Percentiles rank a stretch among this genome's conserved stretches.
Conservation (phyloP, 2,329 filamentous ascomycete species). For the Aspergillus clavatus region DNA sequence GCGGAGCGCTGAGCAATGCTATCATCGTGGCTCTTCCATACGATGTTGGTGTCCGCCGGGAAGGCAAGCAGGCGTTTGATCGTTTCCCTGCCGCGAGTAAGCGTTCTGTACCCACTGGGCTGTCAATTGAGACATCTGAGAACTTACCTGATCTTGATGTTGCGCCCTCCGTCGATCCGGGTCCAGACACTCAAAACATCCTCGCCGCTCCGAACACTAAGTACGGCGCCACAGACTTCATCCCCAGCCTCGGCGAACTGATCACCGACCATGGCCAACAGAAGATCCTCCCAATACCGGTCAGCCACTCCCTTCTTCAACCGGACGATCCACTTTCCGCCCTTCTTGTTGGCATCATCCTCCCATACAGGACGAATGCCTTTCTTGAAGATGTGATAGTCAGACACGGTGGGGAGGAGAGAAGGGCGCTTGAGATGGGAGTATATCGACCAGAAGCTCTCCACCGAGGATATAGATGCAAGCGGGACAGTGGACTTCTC, state of each 20-base stretch:
- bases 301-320: conserved; percentile 97
- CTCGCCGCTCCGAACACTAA: conserved; percentile 91
- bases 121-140: not conserved
- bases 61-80: conserved; percentile 87
- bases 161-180: conserved; percentile 83
- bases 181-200: conserved; percentile 99
- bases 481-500: conserved; percentile 92
- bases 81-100: conserved; percentile 62
- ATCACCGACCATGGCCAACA: conserved; percentile 86
- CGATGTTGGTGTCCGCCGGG: conserved; percentile 80
- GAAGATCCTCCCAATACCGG: conserved; percentile 91
- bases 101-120: conserved; percentile 19
- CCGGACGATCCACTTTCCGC: conserved; percentile 95
- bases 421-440: conserved; percentile 86
- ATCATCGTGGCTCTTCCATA: conserved; percentile 94
- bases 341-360: conserved; percentile 91
- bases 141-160: conserved; percentile 88
- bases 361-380: conserved; percentile 97
- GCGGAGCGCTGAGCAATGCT: conserved; percentile 88
- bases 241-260: conserved; percentile 90
- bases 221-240: conserved; percentile 89
- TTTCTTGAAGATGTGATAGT: conserved; percentile 97
- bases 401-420: conserved; percentile 80
- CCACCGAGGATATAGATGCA: conserved; percentile 72
- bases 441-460: conserved; percentile 90